Evolutionary conservation across 2,329 filamentous ascomycete species (phyloP).

Genomic region (Colletotrichum navitas): DNA sequence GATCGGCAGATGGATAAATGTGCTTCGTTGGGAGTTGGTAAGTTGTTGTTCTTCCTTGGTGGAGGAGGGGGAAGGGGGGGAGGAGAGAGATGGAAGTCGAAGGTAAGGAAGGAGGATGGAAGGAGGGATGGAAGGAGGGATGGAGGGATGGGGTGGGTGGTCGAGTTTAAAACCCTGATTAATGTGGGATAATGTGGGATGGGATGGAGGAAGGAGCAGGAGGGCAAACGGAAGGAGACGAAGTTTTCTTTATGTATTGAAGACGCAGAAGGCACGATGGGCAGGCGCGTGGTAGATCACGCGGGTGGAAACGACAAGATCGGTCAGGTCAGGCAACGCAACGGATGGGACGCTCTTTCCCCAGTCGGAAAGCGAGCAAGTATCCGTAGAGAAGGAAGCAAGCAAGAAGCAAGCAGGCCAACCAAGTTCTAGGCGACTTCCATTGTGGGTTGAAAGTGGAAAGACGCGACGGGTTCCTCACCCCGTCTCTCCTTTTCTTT

Average conservation of each 20-base stretch:
- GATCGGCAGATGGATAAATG: not conserved
- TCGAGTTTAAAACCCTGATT: slow-evolving; percentile 35
- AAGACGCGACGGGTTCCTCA: slow-evolving; percentile 6
- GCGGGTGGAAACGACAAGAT: not conserved
- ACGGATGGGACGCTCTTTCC: not conserved
- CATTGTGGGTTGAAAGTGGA: slow-evolving; percentile 5
- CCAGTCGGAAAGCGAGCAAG: too few relatives aligned
- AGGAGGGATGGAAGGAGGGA: not conserved
- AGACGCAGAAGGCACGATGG: not conserved
- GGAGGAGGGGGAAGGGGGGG: not conserved
- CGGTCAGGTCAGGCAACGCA: not conserved
- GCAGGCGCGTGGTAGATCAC: not conserved
- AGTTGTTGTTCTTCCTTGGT: not conserved
- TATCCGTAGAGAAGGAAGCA: not conserved
- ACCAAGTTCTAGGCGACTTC: not conserved
- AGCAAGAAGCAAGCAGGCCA: not conserved
- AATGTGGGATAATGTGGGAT: slow-evolving; percentile 14
- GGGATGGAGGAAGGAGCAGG: not conserved
- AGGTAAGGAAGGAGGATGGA: too few relatives aligned
- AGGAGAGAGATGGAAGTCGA: not conserved
- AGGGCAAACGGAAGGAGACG: slow-evolving; percentile 7
- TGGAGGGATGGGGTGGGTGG: not conserved
- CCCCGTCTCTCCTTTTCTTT: not conserved
- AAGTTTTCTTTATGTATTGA: slow-evolving; percentile 16
- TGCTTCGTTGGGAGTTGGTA: not conserved